Conservation (phyloP, 2,329 filamentous ascomycete species). For the Ophiocordyceps robertsii region DNA sequence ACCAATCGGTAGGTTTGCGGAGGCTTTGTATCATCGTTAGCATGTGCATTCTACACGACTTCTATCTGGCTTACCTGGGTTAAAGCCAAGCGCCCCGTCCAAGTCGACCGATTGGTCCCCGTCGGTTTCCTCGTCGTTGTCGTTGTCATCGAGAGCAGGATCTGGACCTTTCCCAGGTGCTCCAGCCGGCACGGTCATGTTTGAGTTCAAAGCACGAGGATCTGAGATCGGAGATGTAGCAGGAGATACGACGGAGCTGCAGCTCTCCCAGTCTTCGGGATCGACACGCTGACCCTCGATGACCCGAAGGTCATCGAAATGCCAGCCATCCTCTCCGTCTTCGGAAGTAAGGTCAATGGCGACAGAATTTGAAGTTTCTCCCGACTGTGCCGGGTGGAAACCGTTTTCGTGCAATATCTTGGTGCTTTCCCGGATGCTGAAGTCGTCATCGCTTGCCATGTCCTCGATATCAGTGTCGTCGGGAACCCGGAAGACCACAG, state of each 20-base stretch:
- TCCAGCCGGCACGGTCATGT: too few species aligned
- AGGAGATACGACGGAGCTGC: neutral
- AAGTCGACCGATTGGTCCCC: too few species aligned
- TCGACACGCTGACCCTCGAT: slow-evolving; percentile 2
- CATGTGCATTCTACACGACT: slow-evolving; percentile 17
- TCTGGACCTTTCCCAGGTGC: too few species aligned
- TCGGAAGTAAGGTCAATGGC: slow-evolving; percentile 10
- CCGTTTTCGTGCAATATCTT: slow-evolving; percentile 14
- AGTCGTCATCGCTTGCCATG: slow-evolving; percentile 11
- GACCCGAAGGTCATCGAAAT: neutral
- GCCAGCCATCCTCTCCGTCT: slow-evolving; percentile 2
- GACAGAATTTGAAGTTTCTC: neutral
- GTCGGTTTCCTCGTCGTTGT: neutral
- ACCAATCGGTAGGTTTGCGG: too few species aligned
- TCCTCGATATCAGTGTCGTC: slow-evolving; percentile 24
- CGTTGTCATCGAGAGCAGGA: neutral
- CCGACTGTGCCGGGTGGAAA: slow-evolving; percentile 10
- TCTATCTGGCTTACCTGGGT: neutral
- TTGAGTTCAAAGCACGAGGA: too few species aligned
- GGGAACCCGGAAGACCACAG: slow-evolving; percentile 25
- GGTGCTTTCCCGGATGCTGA: slow-evolving; percentile 11
- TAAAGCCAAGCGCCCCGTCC: too few species aligned
- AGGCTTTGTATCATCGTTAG: too few species aligned
- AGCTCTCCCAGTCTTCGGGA: neutral
- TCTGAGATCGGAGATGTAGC: neutral